phyloP scores from a whole-genome alignment of 306 rosid genomes.

The Adenanthera pavonina region DNA sequence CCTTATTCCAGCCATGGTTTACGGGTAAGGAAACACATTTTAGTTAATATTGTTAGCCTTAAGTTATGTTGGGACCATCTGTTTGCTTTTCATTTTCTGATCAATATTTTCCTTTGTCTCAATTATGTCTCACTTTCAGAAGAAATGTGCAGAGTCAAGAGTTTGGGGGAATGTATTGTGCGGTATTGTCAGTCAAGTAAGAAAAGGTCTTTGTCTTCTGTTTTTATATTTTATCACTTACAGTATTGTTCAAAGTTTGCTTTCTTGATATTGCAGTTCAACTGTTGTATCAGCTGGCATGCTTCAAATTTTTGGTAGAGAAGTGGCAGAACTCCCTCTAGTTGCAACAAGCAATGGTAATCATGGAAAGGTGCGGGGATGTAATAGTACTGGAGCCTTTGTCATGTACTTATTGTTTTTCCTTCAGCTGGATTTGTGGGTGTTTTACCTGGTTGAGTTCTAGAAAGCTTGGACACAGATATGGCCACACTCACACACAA shows the following conservation, averaged over 20 bases:
- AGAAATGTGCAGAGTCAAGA: constrained; percentile 87
- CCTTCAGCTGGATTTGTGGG: background rate
- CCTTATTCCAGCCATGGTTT: constrained; percentile 97
- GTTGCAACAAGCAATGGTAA: constrained; percentile 84
- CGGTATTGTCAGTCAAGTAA: constrained; percentile 83
- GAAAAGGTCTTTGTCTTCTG: constrained; percentile 34
- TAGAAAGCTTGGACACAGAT: background rate
- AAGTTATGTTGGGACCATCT: constrained; percentile 25
- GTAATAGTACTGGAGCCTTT: background rate
- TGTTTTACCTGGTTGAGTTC: constrained; percentile 6
- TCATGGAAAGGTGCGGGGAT: constrained; percentile 79
- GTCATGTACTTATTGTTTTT: background rate
- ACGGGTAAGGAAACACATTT: constrained; percentile 65
- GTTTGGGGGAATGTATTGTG: constrained; percentile 95
- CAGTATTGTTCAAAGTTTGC: constrained; percentile 36
- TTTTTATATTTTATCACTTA: constrained; percentile 13
- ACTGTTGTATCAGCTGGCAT: constrained; percentile 89
- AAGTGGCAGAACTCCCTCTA: constrained; percentile 93
- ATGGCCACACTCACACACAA: background rate
- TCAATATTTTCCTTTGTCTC: constrained; percentile 14
- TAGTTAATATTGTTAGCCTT: background rate
- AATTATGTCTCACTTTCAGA: constrained; percentile 51
- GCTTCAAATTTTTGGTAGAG: constrained; percentile 84
- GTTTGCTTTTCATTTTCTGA: constrained; percentile 20
- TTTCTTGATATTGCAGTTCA: constrained; percentile 66